Conservation (phyloP, 139 green algal species). For the Coelastrella sp. region DNA sequence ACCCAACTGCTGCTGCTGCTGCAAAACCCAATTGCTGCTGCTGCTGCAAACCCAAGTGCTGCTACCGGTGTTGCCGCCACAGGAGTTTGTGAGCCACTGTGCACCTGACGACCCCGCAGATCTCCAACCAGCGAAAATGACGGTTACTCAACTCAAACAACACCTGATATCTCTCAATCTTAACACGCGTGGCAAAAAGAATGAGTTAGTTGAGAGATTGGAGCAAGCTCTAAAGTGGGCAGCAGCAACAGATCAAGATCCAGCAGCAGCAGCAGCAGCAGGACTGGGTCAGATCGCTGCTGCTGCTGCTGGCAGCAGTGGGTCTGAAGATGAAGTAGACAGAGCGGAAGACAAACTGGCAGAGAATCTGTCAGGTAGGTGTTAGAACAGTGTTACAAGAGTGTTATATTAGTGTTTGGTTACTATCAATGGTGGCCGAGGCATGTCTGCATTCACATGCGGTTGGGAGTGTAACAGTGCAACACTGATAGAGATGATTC, state of each 20-base stretch:
- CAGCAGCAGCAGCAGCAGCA: background rate
- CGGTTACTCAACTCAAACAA: conserved; percentile 58
- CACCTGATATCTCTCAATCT: conserved; percentile 50
- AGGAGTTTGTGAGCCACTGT: conserved; percentile 81
- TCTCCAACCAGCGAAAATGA: conserved; percentile 56
- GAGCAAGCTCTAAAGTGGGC: conserved; percentile 36
- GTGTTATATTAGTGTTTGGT: too few species aligned
- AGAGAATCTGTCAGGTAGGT: conserved; percentile 5
- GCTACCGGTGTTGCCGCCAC: background rate
- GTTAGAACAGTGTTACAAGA: too few species aligned
- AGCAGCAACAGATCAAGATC: background rate
- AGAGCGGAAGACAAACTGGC: background rate
- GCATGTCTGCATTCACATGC: too few species aligned
- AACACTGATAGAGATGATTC: too few species aligned
- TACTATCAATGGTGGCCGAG: too few species aligned
- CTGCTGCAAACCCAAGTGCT: background rate
- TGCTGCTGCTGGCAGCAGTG: conserved; percentile 21
- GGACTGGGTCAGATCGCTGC: background rate
- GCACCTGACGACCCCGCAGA: conserved; percentile 74
- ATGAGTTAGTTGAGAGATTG: conserved; percentile 52
- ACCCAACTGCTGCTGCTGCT: too few species aligned
- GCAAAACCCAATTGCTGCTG: too few species aligned
- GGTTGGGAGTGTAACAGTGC: too few species aligned
- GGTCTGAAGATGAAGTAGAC: conserved; percentile 19
- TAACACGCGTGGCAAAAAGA: conserved; percentile 53